Percentiles rank a stretch among this genome's conserved stretches.
phyloP scores from a whole-genome alignment of 2,329 filamentous ascomycete genomes.

The Aspergillus quadrilineatus region DNA sequence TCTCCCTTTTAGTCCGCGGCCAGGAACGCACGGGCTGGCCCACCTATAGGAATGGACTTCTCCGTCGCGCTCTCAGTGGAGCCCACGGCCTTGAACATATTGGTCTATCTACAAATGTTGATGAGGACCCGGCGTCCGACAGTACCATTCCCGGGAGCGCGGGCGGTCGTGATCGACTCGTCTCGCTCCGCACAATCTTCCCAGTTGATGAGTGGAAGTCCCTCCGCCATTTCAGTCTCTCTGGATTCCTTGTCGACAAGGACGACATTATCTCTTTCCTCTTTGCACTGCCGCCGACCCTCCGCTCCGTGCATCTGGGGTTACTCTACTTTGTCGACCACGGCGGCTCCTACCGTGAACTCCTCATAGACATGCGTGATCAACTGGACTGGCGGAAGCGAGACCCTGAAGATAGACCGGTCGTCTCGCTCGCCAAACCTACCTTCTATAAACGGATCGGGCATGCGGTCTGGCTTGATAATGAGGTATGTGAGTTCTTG shows the following conservation, averaged over 20 bases:
- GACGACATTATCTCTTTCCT: constrained; percentile 32
- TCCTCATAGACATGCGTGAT: constrained; percentile 23
- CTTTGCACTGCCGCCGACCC: constrained; percentile 24
- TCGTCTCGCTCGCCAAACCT: neutral
- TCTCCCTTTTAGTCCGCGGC: constrained; percentile 23
- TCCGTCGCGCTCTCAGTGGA: neutral
- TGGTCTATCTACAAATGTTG: neutral
- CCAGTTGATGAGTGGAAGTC: constrained; percentile 28
- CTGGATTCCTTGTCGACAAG: constrained; percentile 24
- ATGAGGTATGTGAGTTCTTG: constrained; percentile 21
- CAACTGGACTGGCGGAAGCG: constrained; percentile 16
- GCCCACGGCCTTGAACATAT: neutral
- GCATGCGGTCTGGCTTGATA: constrained; percentile 13
- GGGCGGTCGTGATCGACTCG: neutral
- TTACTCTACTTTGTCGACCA: constrained; percentile 1
- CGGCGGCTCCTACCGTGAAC: constrained; percentile 11
- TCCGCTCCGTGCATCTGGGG: constrained; percentile 37
- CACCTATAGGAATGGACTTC: neutral
- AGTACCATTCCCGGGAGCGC: neutral
- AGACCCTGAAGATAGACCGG: constrained; percentile 13
- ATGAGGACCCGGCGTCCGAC: neutral
- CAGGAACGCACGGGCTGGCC: neutral
- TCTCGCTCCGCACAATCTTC: constrained; percentile 30
- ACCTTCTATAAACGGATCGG: constrained; percentile 3
- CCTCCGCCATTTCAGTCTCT: constrained; percentile 35